These are phyloP conservation scores for Mycogone perniciosa DNA, from an alignment of 2,329 filamentous ascomycete species.

Conservation along the genomic window DNA sequence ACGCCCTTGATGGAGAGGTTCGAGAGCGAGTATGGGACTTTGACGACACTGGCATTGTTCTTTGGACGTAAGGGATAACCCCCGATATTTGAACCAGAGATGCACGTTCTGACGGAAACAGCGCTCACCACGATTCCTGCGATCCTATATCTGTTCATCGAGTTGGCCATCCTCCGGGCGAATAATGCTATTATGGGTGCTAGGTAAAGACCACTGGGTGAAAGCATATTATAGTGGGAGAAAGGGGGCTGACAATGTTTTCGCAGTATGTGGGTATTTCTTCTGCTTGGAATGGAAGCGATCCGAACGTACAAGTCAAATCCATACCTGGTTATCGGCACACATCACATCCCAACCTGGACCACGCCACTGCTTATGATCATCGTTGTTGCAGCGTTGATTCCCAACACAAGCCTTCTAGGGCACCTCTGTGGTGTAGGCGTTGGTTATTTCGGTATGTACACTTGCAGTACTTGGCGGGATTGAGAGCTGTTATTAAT, in stretches of 20 bases:
- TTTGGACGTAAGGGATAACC: constrained; percentile 68
- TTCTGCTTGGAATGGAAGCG: constrained; percentile 76
- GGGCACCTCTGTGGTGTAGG: constrained; percentile 80
- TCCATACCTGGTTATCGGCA: constrained; percentile 63
- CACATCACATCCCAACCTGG: constrained; percentile 80
- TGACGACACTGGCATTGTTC: constrained; percentile 82
- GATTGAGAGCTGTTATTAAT: neutral
- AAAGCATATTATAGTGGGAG: neutral
- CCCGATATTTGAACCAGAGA: neutral
- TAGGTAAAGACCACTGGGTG: constrained; percentile 49
- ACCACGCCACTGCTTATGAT: constrained; percentile 74
- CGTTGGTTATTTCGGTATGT: constrained; percentile 80
- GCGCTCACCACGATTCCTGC: constrained; percentile 78
- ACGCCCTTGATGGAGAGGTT: constrained; percentile 90
- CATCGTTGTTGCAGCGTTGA: constrained; percentile 66
- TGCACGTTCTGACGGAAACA: constrained; percentile 28
- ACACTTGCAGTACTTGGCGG: neutral
- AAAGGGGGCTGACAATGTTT: neutral
- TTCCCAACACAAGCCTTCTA: constrained; percentile 76
- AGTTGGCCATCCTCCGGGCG: constrained; percentile 62
- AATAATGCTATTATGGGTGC: constrained; percentile 76
- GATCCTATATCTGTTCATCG: constrained; percentile 70
- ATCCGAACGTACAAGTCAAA: constrained; percentile 79
- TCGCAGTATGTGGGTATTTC: constrained; percentile 81
- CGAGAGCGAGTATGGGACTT: constrained; percentile 84